Evolutionary conservation across 352 stramenopile genomes (phyloP).

Genomic region (Globisporangium megalacanthum): DNA sequence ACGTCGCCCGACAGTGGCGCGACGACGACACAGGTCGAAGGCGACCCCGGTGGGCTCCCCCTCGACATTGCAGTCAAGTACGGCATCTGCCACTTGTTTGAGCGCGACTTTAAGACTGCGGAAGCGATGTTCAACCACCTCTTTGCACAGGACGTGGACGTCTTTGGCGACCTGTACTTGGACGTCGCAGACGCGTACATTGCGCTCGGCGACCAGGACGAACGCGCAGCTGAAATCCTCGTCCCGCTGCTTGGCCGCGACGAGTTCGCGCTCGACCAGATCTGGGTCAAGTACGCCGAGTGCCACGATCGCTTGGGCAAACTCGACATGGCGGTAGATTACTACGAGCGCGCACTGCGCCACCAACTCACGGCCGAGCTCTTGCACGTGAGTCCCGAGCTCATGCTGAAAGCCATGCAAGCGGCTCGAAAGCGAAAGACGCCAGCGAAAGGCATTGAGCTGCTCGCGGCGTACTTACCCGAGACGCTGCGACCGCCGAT

Average conservation of each 20-base stretch:
- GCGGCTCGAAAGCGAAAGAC: constrained; percentile 46
- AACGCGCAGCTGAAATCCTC: constrained; percentile 62
- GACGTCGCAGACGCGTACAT: constrained; percentile 84
- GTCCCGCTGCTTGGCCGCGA: constrained; percentile 52
- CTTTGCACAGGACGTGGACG: constrained; percentile 77
- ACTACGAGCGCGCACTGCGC: constrained; percentile 66
- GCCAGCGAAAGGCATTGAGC: constrained; percentile 43
- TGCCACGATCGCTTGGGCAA: constrained; percentile 63
- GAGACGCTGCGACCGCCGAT: constrained; percentile 71
- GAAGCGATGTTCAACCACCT: constrained; percentile 82
- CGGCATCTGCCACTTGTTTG: constrained; percentile 80
- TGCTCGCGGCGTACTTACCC: constrained; percentile 52
- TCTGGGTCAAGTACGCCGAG: constrained; percentile 75
- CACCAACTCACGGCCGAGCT: constrained; percentile 45
- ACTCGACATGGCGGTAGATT: constrained; percentile 68
- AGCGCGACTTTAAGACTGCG: constrained; percentile 63
- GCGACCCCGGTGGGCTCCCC: constrained; percentile 56
- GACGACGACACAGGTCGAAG: constrained; percentile 42
- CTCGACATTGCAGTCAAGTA: constrained; percentile 87
- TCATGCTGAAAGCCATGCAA: constrained; percentile 69
- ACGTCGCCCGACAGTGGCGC: constrained; percentile 32
- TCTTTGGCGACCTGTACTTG: constrained; percentile 80
- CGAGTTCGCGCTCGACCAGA: constrained; percentile 73
- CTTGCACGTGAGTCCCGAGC: constrained; percentile 45
- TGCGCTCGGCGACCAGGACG: constrained; percentile 58